Percentiles rank a stretch among this genome's conserved stretches.
phyloP scores from a whole-genome alignment of 2,329 filamentous ascomycete species.

The Microcera coccophila region DNA sequence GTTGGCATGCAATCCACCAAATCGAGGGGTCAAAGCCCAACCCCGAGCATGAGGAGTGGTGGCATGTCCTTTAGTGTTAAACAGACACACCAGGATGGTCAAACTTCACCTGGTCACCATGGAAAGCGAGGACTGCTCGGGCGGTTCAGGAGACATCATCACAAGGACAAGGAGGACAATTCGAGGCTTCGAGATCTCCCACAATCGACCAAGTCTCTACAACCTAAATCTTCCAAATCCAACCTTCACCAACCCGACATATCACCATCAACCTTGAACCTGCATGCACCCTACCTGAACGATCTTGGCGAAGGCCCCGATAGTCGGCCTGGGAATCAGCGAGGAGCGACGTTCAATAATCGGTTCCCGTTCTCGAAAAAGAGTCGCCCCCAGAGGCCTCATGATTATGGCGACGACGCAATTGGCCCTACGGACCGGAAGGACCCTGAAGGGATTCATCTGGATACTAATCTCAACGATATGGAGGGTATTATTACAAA shows the following conservation, averaged over 20 bases:
- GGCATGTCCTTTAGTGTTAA: conserved; percentile 43
- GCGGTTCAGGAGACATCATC: conserved; percentile 48
- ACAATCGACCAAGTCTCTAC: conserved; percentile 51
- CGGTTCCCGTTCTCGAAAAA: conserved; percentile 61
- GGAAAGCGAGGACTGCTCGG: conserved; percentile 50
- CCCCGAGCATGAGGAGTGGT: conserved; percentile 67
- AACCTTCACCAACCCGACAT: conserved; percentile 42
- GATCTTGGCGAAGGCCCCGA: conserved; percentile 32
- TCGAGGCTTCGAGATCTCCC: conserved; percentile 47
- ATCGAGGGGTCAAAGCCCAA: conserved; percentile 73
- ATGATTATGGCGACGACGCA: conserved; percentile 55
- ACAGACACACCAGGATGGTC: conserved; percentile 48
- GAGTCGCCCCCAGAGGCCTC: conserved; percentile 41
- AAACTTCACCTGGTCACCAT: conserved; percentile 56
- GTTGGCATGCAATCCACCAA: conserved; percentile 43
- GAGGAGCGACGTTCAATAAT: conserved; percentile 57
- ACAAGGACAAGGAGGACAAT: conserved; percentile 47
- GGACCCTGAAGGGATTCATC: conserved; percentile 61
- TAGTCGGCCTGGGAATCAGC: conserved; percentile 24
- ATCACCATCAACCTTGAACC: conserved; percentile 36
- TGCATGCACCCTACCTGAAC: conserved; percentile 26
- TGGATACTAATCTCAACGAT: conserved; percentile 84
- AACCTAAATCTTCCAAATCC: conserved; percentile 45
- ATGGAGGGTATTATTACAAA: conserved; percentile 88
- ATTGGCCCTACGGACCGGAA: conserved; percentile 58